Evolutionary conservation across 495 filamentous ascomycete species (phyloP).

Genomic region (Lepraria neglecta): DNA sequence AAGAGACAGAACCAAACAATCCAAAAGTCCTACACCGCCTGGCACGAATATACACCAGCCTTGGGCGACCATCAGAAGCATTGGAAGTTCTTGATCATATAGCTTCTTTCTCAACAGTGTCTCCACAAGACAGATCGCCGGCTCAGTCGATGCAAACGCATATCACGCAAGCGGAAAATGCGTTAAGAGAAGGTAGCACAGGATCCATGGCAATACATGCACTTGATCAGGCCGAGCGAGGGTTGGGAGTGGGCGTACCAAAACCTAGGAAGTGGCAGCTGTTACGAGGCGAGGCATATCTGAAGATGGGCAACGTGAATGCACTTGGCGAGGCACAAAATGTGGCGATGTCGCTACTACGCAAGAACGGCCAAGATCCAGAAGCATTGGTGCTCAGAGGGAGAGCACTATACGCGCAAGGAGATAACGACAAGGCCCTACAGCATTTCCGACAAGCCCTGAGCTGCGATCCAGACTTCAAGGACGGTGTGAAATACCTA

Average conservation of each 20-base stretch:
- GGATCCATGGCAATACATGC: slow-evolving; percentile 91
- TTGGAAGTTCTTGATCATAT: slow-evolving; percentile 70
- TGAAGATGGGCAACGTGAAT: slow-evolving; percentile 88
- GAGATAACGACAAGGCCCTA: slow-evolving; percentile 92
- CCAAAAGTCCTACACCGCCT: slow-evolving; percentile 81
- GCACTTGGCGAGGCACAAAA: slow-evolving; percentile 86
- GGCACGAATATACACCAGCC: slow-evolving; percentile 77
- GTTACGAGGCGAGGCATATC: slow-evolving; percentile 85
- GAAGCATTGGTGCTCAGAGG: slow-evolving; percentile 89
- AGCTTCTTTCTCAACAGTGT: slow-evolving; percentile 50
- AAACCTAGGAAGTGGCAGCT: slow-evolving; percentile 89
- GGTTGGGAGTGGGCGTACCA: slow-evolving; percentile 63
- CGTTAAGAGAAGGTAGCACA: slow-evolving; percentile 59
- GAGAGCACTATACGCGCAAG: slow-evolving; percentile 77
- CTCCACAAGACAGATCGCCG: slow-evolving; percentile 71
- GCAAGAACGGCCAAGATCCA: slow-evolving; percentile 82
- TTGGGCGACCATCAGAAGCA: slow-evolving; percentile 81
- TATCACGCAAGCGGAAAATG: slow-evolving; percentile 72
- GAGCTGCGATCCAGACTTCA: slow-evolving; percentile 86
- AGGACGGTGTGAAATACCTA: slow-evolving; percentile 73
- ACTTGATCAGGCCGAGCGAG: slow-evolving; percentile 77
- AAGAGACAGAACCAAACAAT: slow-evolving; percentile 74
- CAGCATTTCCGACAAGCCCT: slow-evolving; percentile 86
- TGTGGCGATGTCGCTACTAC: slow-evolving; percentile 77
- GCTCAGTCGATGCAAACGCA: slow-evolving; percentile 80